These are phyloP conservation scores for Pezicula carpinea DNA, from an alignment of 2,329 filamentous ascomycete genomes.

Conservation along the genomic window DNA sequence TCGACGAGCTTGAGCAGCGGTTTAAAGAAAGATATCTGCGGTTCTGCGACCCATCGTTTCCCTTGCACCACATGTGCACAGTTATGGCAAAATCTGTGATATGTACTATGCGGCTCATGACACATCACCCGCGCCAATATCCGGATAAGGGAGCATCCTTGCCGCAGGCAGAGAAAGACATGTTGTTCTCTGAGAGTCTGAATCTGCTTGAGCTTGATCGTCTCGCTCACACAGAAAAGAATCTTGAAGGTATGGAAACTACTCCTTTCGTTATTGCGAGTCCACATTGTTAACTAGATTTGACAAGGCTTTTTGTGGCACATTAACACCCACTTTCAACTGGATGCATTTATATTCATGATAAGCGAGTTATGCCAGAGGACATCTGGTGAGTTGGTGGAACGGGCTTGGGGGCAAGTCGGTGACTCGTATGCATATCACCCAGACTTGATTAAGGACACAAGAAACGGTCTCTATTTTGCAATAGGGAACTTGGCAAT, in stretches of 20 bases:
- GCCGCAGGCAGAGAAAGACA: slow-evolving; percentile 28
- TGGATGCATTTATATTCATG: slow-evolving; percentile 31
- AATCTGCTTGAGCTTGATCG: slow-evolving; percentile 33
- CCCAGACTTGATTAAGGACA: slow-evolving; percentile 23
- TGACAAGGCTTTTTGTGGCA: slow-evolving; percentile 30
- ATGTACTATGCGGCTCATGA: no score
- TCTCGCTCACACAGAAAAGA: slow-evolving; percentile 23
- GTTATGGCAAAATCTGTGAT: no score
- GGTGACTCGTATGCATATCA: slow-evolving; percentile 25
- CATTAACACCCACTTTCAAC: slow-evolving; percentile 29
- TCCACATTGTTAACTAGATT: no score
- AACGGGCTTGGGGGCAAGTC: slow-evolving; percentile 28
- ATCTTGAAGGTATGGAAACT: slow-evolving; percentile 4
- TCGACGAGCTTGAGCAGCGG: no score
- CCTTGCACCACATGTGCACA: neutral
- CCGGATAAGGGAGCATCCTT: slow-evolving; percentile 6
- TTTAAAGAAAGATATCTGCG: no score
- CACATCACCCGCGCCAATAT: no score
- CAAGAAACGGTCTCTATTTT: slow-evolving; percentile 21
- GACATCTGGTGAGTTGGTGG: slow-evolving; percentile 23
- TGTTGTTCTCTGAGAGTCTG: slow-evolving; percentile 29
- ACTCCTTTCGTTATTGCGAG: no score
- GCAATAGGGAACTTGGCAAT: slow-evolving; percentile 25
- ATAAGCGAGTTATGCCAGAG: slow-evolving; percentile 29
- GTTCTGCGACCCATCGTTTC: no score